Percentiles rank a stretch among this genome's conserved stretches.
These are phyloP conservation scores for Aquilaria yunnanensis DNA, from an alignment of 345 rosid genomes.

Conservation along the genomic window DNA sequence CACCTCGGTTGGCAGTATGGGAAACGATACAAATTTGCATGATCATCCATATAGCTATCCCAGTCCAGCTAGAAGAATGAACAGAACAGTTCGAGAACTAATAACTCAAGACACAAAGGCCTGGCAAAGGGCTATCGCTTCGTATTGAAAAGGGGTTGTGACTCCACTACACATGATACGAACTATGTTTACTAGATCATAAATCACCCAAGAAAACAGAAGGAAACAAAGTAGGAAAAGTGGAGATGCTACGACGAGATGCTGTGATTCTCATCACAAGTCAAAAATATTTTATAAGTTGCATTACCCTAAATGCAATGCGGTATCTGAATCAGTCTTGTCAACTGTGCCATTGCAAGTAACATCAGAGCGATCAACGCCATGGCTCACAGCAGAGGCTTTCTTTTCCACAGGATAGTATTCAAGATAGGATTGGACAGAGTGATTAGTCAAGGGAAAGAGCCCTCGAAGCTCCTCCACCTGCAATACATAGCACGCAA, in stretches of 20 bases:
- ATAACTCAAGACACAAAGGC: no score
- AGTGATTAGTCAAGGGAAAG: conserved; percentile 38
- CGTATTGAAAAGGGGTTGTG: no score
- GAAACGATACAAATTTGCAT: no score
- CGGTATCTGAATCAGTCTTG: conserved; percentile 76
- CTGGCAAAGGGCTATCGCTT: no score
- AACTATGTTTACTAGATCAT: neutral
- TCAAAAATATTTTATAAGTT: conserved; percentile 5
- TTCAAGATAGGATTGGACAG: conserved; percentile 43
- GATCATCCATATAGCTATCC: no score
- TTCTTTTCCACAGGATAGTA: conserved; percentile 47
- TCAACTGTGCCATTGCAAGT: conserved; percentile 31
- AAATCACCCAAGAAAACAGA: neutral
- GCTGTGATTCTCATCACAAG: neutral
- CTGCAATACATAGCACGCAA: conserved; percentile 25
- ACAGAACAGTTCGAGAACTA: no score
- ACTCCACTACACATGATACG: neutral
- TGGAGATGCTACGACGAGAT: neutral
- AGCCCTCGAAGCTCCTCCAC: conserved; percentile 75
- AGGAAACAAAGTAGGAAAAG: no score
- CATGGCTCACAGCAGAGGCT: conserved; percentile 25
- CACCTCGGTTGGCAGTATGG: neutral
- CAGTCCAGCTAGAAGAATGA: no score
- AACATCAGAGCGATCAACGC: conserved; percentile 30
- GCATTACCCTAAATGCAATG: conserved; percentile 74